phyloP scores from a whole-genome alignment of 78 protist species.

The Emiliania huxleyi region DNA sequence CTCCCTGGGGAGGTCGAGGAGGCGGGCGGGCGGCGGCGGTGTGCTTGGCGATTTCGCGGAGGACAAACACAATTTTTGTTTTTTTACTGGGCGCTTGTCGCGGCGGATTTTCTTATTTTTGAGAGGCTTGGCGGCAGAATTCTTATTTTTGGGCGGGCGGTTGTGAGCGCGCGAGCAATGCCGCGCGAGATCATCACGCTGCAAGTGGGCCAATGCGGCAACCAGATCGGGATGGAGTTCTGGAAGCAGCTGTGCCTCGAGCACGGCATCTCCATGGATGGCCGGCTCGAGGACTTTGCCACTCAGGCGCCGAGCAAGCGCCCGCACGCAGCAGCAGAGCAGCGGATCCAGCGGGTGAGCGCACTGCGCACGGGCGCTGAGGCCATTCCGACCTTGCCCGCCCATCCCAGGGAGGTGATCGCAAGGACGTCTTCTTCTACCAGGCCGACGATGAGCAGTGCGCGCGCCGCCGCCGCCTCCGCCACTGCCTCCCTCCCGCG shows the following conservation, averaged over 20 bases:
- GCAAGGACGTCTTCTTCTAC: slow-evolving; percentile 99
- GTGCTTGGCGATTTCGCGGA: too few relatives aligned
- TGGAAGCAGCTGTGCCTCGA: slow-evolving; percentile 96
- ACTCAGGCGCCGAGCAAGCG: background rate
- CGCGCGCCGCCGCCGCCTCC: slow-evolving; percentile 51
- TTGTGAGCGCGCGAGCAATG: too few relatives aligned
- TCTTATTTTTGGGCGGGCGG: too few relatives aligned
- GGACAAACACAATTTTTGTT: too few relatives aligned
- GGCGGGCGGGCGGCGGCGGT: too few relatives aligned
- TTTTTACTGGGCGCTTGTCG: too few relatives aligned
- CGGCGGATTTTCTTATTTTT: too few relatives aligned
- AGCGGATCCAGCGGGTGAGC: too few relatives aligned
- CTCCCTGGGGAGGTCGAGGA: too few relatives aligned
- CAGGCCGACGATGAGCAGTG: slow-evolving; percentile 98
- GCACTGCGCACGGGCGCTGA: too few relatives aligned
- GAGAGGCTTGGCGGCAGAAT: too few relatives aligned
- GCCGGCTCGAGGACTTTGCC: slow-evolving; percentile 83
- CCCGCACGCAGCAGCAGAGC: background rate
- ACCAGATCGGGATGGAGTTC: slow-evolving; percentile 97
- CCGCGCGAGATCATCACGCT: slow-evolving; percentile 75
- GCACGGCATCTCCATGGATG: slow-evolving; percentile 92
- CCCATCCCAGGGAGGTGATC: slow-evolving; percentile 71
- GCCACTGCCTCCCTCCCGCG: background rate
- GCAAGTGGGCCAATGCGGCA: slow-evolving; percentile 98
- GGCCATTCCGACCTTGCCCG: background rate